These are phyloP conservation scores for Zelopaecilomyces penicillatus DNA, from an alignment of 2,329 filamentous ascomycete genomes.

Conservation along the genomic window DNA sequence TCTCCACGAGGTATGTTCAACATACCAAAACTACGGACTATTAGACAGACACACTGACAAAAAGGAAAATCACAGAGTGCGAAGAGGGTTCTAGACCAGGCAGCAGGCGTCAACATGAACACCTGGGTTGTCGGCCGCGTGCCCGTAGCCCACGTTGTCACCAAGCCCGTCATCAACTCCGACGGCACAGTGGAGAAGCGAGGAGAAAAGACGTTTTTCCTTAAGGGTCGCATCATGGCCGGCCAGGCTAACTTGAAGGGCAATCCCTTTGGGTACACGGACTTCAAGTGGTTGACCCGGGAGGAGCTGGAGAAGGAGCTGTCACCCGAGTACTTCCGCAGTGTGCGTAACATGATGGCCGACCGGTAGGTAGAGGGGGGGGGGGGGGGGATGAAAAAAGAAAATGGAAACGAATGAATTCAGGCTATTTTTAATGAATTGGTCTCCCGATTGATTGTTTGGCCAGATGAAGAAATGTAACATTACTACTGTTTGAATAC, in stretches of 20 bases:
- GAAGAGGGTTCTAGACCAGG: constrained; percentile 64
- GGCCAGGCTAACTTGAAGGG: constrained; percentile 76
- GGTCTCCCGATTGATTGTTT: too few species aligned
- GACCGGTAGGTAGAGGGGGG: constrained; percentile 49
- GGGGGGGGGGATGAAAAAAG: neutral
- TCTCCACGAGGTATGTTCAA: constrained; percentile 65
- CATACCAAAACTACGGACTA: neutral
- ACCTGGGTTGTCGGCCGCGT: constrained; percentile 93
- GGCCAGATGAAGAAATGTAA: constrained; percentile 2
- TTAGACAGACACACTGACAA: neutral
- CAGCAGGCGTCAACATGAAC: constrained; percentile 93
- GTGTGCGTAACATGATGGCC: constrained; percentile 75
- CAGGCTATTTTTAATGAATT: too few species aligned
- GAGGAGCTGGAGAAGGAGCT: constrained; percentile 72
- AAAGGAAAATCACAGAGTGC: constrained; percentile 54
- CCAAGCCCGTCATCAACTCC: constrained; percentile 38
- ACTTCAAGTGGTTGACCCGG: constrained; percentile 89
- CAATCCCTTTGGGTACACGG: constrained; percentile 64
- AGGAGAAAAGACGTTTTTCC: constrained; percentile 85
- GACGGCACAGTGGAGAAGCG: constrained; percentile 35
- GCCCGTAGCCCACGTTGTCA: constrained; percentile 72
- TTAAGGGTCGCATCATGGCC: constrained; percentile 94
- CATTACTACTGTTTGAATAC: constrained; percentile 1
- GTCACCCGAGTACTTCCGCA: constrained; percentile 59
- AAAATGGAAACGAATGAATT: neutral